Base-by-base conservation (phyloP, 75 land plant genomes). In the Selaginella tamariscina region DNA sequence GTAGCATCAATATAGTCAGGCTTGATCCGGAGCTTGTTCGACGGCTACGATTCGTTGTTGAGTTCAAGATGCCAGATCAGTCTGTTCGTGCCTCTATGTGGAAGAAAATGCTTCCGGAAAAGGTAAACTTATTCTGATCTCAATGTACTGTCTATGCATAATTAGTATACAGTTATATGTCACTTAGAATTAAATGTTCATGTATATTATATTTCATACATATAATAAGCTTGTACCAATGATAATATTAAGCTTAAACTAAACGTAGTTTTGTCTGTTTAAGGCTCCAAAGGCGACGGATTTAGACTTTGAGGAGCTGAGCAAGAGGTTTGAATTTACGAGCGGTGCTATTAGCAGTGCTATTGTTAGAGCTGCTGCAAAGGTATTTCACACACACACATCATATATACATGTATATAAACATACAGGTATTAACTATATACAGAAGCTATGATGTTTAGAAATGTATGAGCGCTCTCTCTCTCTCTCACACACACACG, bases 1-100 rank as follows among this genome's bases (percentile, higher is more conserved):
- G 74, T 54, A n/a, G n/a, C n/a, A 72, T 72, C 72, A 30, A 27
- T 1, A 22, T 30, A 22, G 32, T 1, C 28, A 29, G 72, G 18
- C 26, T 0, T 62, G 31, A 65, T 29, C 26, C 9, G 18, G 20
- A 64, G 20, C 65, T 69, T 24, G 15, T 59, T 32, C 65, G 66
- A 54, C 26, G 75, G 30, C 32, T 74, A 28, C 70, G 70, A 28
- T 74, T 74, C 33, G 74, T 70, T 9, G 30, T 74, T 29, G 74
- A 74, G 65, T 74, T 74, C 31, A 74, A 71, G 44, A 74, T 74
- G 65, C 75, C 75, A 23, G 74, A 74, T 32, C 65, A 39, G 2
- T 24, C 64, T 24, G 64, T 73, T 11, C 64, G 75, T 15, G 22
- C 74, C 2, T 18, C 54, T 26, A 73, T 73, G 75, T 73, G 75